Evolutionary conservation across 2,329 filamentous ascomycete species (phyloP).

Genomic region (Ophioceras dolichostomum): DNA sequence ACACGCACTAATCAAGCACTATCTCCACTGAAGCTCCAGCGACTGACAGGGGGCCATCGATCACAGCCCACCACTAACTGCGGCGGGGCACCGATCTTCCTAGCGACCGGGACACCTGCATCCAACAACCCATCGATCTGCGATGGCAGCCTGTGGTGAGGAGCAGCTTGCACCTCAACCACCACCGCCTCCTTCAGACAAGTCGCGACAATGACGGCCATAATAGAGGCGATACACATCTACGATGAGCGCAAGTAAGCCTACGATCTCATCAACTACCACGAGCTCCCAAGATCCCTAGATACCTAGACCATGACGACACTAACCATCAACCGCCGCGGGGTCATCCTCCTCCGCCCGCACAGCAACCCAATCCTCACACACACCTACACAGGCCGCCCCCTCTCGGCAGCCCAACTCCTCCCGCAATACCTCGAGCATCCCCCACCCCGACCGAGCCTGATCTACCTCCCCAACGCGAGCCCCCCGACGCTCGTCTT

Average conservation of each 20-base stretch:
- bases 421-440: conserved; percentile 82
- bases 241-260: conserved; percentile 88
- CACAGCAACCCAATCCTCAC: conserved; percentile 70
- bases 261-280: too few relatives aligned
- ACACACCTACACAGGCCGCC: conserved; percentile 76
- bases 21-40: too few relatives aligned
- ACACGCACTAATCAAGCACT: too few relatives aligned
- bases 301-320: too few relatives aligned
- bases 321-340: too few relatives aligned
- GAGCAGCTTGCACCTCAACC: not conserved
- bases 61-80: not conserved
- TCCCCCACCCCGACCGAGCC: conserved; percentile 65
- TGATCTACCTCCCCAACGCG: conserved; percentile 73
- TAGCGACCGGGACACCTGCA: too few relatives aligned
- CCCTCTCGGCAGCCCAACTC: conserved; percentile 62
- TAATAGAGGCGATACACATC: conserved; percentile 92
- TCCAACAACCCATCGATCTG: not conserved
- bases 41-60: too few relatives aligned
- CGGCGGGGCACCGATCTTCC: too few relatives aligned
- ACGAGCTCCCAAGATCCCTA: too few relatives aligned
- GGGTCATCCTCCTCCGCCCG: too few relatives aligned
- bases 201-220: conserved; percentile 53
- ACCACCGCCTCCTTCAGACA: not conserved
- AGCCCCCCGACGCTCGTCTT: conserved; percentile 82
- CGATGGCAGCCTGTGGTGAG: not conserved